Evolutionary conservation across 1,284 basidiomycete species (phyloP), one percentile per base, ranked within the genome.

Genomic region (Gastroboletus turbinatus): DNA sequence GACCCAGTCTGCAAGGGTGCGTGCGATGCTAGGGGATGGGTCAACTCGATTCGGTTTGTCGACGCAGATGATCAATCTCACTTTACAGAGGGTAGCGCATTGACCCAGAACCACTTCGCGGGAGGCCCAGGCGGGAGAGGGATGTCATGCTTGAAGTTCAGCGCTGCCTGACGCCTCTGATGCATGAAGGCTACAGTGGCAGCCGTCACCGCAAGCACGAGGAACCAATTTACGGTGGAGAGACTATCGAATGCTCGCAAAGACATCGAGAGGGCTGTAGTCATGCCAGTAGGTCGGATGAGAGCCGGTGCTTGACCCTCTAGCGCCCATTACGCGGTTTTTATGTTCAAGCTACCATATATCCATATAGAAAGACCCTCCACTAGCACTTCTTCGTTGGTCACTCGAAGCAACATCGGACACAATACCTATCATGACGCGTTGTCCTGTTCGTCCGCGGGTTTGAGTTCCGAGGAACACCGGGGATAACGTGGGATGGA

Each of bases 51-150:
- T n/a, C 10, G 11, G 11, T 2, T 19, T 23, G 33, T 11, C 30
- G 11, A 39, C 5, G 8, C 1, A 4, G 7, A 17, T 7, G 29
- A 9, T n/a, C 17, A 3, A 11, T 46, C 61, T 46, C 42, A 69
- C 67, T 67, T 63, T 30, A 27, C 44, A n/a, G 53, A 13, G 4
- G 68, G 63, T 9, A 69, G 27, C 0, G 62, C 51, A 3, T 48
- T 68, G 2, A 61, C 56, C 68, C 67, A 70, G 55, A 69, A 62
- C 68, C 69, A 68, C 5, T 29, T 29, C 0, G 60, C 52, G 0
- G 67, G 62, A 3, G 67, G 69, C 0, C 69, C 67, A 10, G 69
- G 70, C 0, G 69, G 69, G 9, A 69, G 60, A 1, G 60, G 63
- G 23, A 59, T 5, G 5, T 50, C 59, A 25, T 59, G 45, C 45